phyloP scores from a whole-genome alignment of 495 filamentous ascomycete genomes.

The Penicillium silybi region DNA sequence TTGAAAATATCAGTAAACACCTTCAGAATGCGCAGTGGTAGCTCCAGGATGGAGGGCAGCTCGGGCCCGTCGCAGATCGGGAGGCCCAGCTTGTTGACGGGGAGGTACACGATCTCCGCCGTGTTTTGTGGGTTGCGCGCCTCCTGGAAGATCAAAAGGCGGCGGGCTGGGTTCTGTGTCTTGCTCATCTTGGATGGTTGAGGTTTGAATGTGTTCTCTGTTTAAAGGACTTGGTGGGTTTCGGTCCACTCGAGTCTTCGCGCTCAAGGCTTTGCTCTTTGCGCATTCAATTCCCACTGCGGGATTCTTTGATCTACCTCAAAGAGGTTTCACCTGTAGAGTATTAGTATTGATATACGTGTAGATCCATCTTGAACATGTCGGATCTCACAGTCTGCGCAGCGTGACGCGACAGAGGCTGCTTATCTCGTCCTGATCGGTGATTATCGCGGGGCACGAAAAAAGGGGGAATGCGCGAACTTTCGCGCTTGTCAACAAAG shows the following conservation, averaged over 20 bases:
- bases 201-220: neutral
- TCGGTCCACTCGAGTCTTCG: neutral
- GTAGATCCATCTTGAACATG: neutral
- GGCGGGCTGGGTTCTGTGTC: constrained; percentile 12
- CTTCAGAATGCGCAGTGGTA: constrained; percentile 35
- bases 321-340: neutral
- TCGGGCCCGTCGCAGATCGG: constrained; percentile 38
- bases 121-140: constrained; percentile 29
- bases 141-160: constrained; percentile 39
- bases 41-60: constrained; percentile 35
- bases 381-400: neutral
- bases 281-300: neutral
- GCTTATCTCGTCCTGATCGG: constrained; percentile 13
- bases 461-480: neutral
- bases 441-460: constrained; percentile 7
- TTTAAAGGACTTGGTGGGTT: neutral
- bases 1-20: constrained; percentile 47
- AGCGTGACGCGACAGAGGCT: constrained; percentile 4
- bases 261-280: neutral
- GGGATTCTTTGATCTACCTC: neutral
- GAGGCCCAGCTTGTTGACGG: constrained; percentile 43
- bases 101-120: constrained; percentile 32
- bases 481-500: neutral
- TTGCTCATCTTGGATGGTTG: constrained; percentile 7
- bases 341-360: neutral